Evolutionary conservation across 495 filamentous ascomycete genomes (phyloP).

Genomic region (Penicillium roqueforti): DNA sequence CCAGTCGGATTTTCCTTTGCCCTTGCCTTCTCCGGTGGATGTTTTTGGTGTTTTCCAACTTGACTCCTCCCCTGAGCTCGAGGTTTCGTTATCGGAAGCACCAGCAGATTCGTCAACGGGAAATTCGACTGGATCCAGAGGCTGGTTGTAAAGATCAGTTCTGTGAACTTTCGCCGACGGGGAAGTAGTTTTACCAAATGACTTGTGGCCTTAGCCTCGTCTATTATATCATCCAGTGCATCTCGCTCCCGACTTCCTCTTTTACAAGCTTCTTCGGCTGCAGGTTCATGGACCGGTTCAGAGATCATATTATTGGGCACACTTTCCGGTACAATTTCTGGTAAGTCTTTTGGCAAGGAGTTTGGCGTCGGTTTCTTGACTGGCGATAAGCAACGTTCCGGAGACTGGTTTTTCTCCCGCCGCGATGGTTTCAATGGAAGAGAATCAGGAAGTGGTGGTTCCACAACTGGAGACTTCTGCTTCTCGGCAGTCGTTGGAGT

Average conservation of each 20-base stretch:
- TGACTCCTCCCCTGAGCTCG: constrained; percentile 14
- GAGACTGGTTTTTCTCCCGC: constrained; percentile 14
- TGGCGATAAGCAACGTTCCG: constrained; percentile 16
- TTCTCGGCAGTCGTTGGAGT: constrained; percentile 12
- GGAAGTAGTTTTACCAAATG: constrained; percentile 42
- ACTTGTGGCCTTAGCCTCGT: constrained; percentile 49
- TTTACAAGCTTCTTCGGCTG: not conserved
- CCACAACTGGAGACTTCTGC: not conserved
- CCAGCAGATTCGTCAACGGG: constrained; percentile 23
- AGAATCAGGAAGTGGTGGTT: constrained; percentile 9
- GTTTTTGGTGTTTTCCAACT: constrained; percentile 30
- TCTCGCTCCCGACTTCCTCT: constrained; percentile 30
- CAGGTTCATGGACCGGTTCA: not conserved
- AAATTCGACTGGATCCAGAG: constrained; percentile 36
- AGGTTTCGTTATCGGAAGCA: constrained; percentile 20
- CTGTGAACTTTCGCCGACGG: not conserved
- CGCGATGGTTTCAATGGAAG: constrained; percentile 29
- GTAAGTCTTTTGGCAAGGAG: not conserved
- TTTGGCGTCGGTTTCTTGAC: not conserved
- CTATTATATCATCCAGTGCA: constrained; percentile 55
- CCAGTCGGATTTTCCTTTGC: constrained; percentile 25
- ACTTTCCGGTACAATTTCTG: not conserved
- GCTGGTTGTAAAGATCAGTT: constrained; percentile 24
- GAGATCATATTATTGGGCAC: not conserved
- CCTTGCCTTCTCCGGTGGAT: constrained; percentile 8